A percentile compares a stretch with the other conserved stretches of the same genome.
Evolutionary conservation across 768 basidiomycete genomes (phyloP).

Genomic region (Termitomyces titanicus): DNA sequence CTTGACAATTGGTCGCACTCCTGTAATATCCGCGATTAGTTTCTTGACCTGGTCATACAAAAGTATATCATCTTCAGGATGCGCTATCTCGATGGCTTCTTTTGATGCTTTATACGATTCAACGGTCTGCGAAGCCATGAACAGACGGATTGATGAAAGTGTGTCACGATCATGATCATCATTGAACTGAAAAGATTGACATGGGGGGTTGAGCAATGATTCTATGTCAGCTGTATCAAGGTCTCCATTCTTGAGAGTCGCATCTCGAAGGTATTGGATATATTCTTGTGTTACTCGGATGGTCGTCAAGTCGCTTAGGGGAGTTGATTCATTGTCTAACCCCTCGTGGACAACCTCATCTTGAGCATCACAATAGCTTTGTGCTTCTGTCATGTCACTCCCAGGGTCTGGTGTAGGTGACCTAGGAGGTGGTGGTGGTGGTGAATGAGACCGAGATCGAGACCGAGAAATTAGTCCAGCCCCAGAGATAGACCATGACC

Average conservation of each 20-base stretch:
- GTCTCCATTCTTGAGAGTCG: neutral
- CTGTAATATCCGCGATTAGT: slow-evolving; percentile 19
- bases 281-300: too few relatives aligned
- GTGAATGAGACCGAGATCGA: too few relatives aligned
- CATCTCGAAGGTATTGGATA: neutral
- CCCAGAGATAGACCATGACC: too few relatives aligned
- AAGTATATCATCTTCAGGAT: neutral
- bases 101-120: neutral
- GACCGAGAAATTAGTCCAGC: too few relatives aligned
- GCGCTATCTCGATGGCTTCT: neutral
- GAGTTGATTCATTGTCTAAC: too few relatives aligned
- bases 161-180: neutral
- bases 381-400: too few relatives aligned
- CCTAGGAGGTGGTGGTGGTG: too few relatives aligned
- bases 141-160: neutral
- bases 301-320: too few relatives aligned
- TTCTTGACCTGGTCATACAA: neutral
- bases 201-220: neutral
- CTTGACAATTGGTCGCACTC: slow-evolving; percentile 24
- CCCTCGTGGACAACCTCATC: too few relatives aligned
- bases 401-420: too few relatives aligned
- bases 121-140: neutral
- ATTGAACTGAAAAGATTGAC: neutral
- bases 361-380: too few relatives aligned
- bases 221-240: neutral